These are phyloP conservation scores for Paralagenidium karlingii DNA, from an alignment of 352 stramenopile species.

Conservation along the genomic window DNA sequence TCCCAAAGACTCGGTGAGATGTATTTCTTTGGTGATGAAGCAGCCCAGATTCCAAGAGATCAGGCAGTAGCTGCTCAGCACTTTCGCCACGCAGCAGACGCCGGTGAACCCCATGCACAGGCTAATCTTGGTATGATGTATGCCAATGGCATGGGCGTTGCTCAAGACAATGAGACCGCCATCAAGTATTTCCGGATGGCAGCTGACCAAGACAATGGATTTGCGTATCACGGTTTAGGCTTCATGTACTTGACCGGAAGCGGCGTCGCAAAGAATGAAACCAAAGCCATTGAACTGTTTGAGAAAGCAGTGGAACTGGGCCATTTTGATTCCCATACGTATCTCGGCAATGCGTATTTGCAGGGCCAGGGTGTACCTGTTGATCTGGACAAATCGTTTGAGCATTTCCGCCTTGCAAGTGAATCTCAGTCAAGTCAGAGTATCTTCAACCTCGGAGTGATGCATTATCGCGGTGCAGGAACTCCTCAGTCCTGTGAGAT, in stretches of 20 bases:
- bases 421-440: constrained; percentile 31
- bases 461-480: constrained; percentile 53
- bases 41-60: constrained; percentile 34
- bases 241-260: constrained; percentile 41
- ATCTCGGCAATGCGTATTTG: constrained; percentile 51
- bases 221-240: constrained; percentile 52
- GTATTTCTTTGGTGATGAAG: constrained; percentile 58
- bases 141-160: constrained; percentile 41
- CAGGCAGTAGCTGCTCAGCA: constrained; percentile 30
- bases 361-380: constrained; percentile 30
- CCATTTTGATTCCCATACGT: constrained; percentile 53
- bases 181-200: constrained; percentile 46
- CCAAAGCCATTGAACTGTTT: constrained; percentile 41
- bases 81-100: constrained; percentile 56
- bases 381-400: constrained; percentile 22
- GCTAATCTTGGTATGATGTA: constrained; percentile 68
- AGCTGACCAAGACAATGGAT: constrained; percentile 35
- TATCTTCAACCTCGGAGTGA: constrained; percentile 57
- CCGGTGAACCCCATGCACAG: constrained; percentile 42
- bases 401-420: constrained; percentile 46
- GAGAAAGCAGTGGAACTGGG: constrained; percentile 37
- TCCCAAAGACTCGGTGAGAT: constrained; percentile 54
- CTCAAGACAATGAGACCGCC: constrained; percentile 38
- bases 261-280: constrained; percentile 45
- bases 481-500: constrained; percentile 25